Evolutionary conservation across 352 stramenopile species (phyloP), one percentile per base, ranked within the genome.

Genomic region (Phytophthora megakarya): DNA sequence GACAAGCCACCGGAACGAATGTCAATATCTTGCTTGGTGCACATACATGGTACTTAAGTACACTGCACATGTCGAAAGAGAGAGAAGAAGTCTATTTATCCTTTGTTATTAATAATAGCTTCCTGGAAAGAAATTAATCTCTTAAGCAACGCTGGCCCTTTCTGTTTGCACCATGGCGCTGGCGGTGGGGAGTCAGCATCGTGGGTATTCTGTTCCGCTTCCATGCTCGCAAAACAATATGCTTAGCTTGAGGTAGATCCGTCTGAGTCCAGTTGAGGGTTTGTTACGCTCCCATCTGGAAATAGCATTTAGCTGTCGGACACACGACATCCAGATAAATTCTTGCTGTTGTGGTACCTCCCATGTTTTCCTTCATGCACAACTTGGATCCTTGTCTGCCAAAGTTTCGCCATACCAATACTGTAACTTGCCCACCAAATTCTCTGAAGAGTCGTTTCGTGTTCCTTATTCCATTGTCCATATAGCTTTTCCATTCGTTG

Each of bases 1-100:
- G n/a, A n/a, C n/a, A n/a, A n/a, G n/a, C n/a, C n/a, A n/a, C n/a
- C n/a, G n/a, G n/a, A n/a, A n/a, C n/a, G n/a, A n/a, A n/a, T n/a
- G n/a, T n/a, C n/a, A n/a, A n/a, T n/a, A n/a, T n/a, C n/a, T n/a
- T n/a, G n/a, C n/a, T n/a, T n/a, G n/a, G n/a, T n/a, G n/a, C n/a
- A n/a, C n/a, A n/a, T n/a, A n/a, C n/a, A n/a, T n/a, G n/a, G n/a
- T n/a, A n/a, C n/a, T n/a, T n/a, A n/a, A n/a, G n/a, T n/a, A n/a
- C n/a, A n/a, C n/a, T n/a, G n/a, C n/a, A n/a, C n/a, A n/a, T n/a
- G n/a, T n/a, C n/a, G n/a, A n/a, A n/a, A 38, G 40, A 47, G 40
- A 47, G 40, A 47, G 40, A 47, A 47, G 19, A n/a, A 47, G 40
- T 47, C 40, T 47, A 47, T 47, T 47, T 12, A 47, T 30, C 19